Evolutionary conservation across 345 rosid genomes (phyloP), one percentile per base, ranked within the genome.

Genomic region (sweet orange (Citrus sinensis)): DNA sequence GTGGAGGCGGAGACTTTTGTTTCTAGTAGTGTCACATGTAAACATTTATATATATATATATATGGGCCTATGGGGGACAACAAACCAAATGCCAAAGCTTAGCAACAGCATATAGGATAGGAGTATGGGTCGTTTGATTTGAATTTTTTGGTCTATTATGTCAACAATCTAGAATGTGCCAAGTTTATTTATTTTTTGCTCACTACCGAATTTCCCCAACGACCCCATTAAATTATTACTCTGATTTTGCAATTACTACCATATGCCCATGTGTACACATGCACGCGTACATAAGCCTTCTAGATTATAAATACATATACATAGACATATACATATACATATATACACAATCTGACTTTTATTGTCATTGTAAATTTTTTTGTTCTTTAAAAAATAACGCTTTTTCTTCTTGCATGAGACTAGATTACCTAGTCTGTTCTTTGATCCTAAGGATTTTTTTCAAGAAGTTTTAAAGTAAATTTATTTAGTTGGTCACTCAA

Each of bases 381-480:
- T 9, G 4, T 3, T 32, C 4, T 32, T 32, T 2, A 0, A 32
- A 32, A 46, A 46, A 13, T 46, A 46, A 13, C 1, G 0, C 17
- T 11, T 46, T 46, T 46, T 46, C 17, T 46, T 42, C 0, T 46
- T 11, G 17, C 17, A 13, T 13, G 5, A 13, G 1, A 46, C 5
- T 11, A 3, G 0, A 13, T 5, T 11, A 11, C 17, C 5, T 42
- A 10, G 4, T 11, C 1, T 3, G 4, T 11, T 42, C 4, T 42
- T 0, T 11, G 4, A 11, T 0, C 46, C 1, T 40, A 9, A 0
- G 0, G 4, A 2, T 40, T 40, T 9, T 40, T 8, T 39, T 39
- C 13, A 0, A 10, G 4, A 1, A 42, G 13, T 42, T 46, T 11
- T 46, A 0, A 46, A 46, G 17, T 46, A 3, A 46, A 3, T 46